phyloP scores from a whole-genome alignment of 164 flowering plant species.

The Hamamelis virginiana region DNA sequence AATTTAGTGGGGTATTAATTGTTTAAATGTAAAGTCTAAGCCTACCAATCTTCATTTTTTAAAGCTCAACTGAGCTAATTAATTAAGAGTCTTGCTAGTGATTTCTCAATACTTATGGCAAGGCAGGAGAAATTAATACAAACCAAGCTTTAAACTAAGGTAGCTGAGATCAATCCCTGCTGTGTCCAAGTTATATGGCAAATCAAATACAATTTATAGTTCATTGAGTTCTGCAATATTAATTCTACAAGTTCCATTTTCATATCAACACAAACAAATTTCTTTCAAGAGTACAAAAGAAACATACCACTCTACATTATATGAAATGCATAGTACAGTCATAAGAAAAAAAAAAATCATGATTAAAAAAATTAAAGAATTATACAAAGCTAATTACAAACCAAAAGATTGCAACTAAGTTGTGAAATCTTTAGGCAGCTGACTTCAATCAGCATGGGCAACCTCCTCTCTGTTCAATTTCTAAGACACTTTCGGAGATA shows the following conservation, averaged over 20 bases:
- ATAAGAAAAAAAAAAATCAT: no score
- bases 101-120: no score
- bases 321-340: no score
- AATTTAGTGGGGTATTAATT: no score
- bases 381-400: not conserved
- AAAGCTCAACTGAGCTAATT: no score
- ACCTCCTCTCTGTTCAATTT: constrained; percentile 26
- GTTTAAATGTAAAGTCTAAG: no score
- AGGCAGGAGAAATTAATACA: no score
- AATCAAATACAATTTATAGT: not conserved
- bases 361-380: not conserved
- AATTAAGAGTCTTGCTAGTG: no score
- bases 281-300: not conserved
- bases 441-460: constrained; percentile 32
- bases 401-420: not conserved
- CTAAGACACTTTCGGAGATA: constrained; percentile 27
- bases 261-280: not conserved
- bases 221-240: not conserved
- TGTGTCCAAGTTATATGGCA: not conserved
- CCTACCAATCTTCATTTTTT: no score
- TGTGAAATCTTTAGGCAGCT: no score
- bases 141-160: no score
- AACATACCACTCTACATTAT: not conserved
- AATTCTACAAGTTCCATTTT: not conserved
- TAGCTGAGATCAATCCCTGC: no score